Conservation (phyloP, 768 basidiomycete genomes). For the Tephrocybe sp. region DNA sequence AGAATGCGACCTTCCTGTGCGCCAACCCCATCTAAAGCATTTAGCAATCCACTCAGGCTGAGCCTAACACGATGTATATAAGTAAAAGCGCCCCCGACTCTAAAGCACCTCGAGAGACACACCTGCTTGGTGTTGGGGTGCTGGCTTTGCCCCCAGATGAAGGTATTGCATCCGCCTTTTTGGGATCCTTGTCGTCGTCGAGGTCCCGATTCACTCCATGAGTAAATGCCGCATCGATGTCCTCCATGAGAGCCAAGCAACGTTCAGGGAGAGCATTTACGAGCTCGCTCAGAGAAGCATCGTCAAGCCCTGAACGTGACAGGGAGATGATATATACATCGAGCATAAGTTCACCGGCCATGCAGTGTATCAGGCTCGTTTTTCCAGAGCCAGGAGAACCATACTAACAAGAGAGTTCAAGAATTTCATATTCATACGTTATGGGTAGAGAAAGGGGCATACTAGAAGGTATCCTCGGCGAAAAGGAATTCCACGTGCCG, state of each 20-base stretch:
- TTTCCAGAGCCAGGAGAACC: constrained; percentile 74
- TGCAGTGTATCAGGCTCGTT: constrained; percentile 62
- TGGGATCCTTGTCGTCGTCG: neutral
- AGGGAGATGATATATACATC: constrained; percentile 65
- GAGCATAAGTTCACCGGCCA: constrained; percentile 69
- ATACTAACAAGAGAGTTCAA: constrained; percentile 33
- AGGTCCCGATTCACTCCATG: constrained; percentile 15
- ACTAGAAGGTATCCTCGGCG: constrained; percentile 62
- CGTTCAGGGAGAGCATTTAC: constrained; percentile 49
- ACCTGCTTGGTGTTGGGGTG: constrained; percentile 16
- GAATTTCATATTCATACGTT: neutral
- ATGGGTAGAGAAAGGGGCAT: neutral
- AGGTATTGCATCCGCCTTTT: constrained; percentile 1
- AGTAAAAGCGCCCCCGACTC: neutral
- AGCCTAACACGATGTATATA: constrained; percentile 27
- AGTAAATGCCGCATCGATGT: constrained; percentile 66
- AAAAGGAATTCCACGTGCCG: constrained; percentile 64
- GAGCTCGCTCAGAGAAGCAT: constrained; percentile 47
- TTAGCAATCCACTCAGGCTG: constrained; percentile 64
- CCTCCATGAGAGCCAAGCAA: constrained; percentile 69
- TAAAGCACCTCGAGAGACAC: neutral
- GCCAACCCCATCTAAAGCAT: constrained; percentile 65
- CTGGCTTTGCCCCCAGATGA: neutral
- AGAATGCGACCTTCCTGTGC: constrained; percentile 68
- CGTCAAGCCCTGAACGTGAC: constrained; percentile 54